Evolutionary conservation across 2,329 filamentous ascomycete species (phyloP), one percentile per base, ranked within the genome.

Genomic region (Colletotrichum truncatum): DNA sequence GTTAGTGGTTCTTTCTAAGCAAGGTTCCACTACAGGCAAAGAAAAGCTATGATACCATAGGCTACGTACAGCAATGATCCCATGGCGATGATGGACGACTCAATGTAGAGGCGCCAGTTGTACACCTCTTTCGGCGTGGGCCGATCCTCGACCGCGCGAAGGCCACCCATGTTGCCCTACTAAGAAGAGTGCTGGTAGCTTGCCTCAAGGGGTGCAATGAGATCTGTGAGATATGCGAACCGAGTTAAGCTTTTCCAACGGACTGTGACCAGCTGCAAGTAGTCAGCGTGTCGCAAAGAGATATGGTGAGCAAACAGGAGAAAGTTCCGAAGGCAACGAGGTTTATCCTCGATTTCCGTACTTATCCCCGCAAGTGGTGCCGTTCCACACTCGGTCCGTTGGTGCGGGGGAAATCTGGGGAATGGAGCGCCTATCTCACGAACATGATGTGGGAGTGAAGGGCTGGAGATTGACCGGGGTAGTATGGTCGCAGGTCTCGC

Each of bases 51-150:
- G 12, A 14, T n/a, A n/a, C n/a, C 10, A 32, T 0, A 11, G 46
- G 23, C 8, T 26, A 64, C 76, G 64, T 69, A 79, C 74, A 82
- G 75, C 14, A 82, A 49, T 1, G 80, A 81, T 12, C 84, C 83
- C 16, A 81, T 81, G 4, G 83, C 79, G 46, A 85, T 84, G 28
- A 85, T 76, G n/a, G 80, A 70, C 0, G 82, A 79, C 48, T 82
- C 79, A 6, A 73, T 75, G 69, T 86, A 86, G 21, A 86, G 73
- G 4, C 80, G 77, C 80, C 80, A 83, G 67, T 85, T 86, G 73
- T 85, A 85, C 67, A 87, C 84, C 73, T 85, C 83, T 64, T 80
- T 78, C 18, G 85, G 85, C 67, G 84, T 87, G 25, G 84, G 84
- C 68, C 85, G 78, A 72, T 87, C 85, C 71, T 87, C 85, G 36